Conservation (phyloP, 2,329 filamentous ascomycete genomes). For the Dendryphion nanum region DNA sequence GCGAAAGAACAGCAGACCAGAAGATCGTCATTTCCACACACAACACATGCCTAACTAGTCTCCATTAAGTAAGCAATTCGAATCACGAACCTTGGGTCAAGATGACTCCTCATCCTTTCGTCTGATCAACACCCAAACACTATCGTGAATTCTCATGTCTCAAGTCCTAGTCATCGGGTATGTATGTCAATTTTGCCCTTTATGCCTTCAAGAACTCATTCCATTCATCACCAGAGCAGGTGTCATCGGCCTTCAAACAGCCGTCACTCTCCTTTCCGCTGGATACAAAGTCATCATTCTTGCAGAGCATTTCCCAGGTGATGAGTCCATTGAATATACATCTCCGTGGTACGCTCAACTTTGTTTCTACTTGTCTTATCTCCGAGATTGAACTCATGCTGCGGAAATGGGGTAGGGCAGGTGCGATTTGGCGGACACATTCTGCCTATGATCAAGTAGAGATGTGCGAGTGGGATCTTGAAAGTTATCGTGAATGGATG, state of each 20-base stretch:
- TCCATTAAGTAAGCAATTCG: no score
- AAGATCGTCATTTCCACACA: no score
- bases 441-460: slow-evolving; percentile 31
- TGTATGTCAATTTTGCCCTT: no score
- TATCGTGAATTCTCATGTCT: no score
- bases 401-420: slow-evolving; percentile 37
- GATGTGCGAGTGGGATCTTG: slow-evolving; percentile 40
- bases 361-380: background rate
- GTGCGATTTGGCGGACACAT: slow-evolving; percentile 49
- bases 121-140: no score
- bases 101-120: no score
- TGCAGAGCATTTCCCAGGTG: slow-evolving; percentile 44
- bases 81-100: no score
- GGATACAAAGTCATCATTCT: slow-evolving; percentile 44
- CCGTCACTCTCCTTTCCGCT: slow-evolving; percentile 42
- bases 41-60: no score
- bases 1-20: no score
- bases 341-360: slow-evolving; percentile 40
- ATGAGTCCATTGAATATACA: slow-evolving; percentile 42
- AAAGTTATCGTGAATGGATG: slow-evolving; percentile 45
- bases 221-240: slow-evolving; percentile 44
- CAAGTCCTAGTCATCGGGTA: no score
- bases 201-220: no score
- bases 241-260: slow-evolving; percentile 47
- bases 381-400: background rate